phyloP scores from a whole-genome alignment of 305 asterid genomes.

The Fraxinus velutina region DNA sequence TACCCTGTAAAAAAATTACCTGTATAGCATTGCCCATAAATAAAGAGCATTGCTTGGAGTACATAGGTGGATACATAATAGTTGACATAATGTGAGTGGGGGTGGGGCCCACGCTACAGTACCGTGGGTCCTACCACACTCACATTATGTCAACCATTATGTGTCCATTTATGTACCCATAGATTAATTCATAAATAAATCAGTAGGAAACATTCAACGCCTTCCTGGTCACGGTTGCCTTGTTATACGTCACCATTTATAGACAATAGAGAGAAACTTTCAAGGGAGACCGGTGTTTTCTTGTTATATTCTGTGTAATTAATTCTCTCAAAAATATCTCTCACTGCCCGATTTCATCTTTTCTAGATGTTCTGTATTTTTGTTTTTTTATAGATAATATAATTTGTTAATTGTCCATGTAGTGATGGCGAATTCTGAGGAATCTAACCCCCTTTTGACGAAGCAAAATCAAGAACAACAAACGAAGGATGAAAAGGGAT shows the following conservation, averaged over 20 bases:
- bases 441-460: conserved; percentile 63
- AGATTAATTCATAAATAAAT: not conserved
- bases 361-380: not conserved
- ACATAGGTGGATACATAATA: too few species aligned
- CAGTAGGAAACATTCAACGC: not conserved
- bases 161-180: too few species aligned
- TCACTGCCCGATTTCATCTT: not conserved
- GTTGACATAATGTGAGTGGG: too few species aligned
- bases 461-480: conserved; percentile 31
- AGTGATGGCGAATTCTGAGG: conserved; percentile 54
- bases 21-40: too few species aligned
- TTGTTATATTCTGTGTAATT: not conserved
- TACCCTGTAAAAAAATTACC: too few species aligned
- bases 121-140: too few species aligned
- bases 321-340: not conserved
- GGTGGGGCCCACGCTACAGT: too few species aligned
- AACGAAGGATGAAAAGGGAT: conserved; percentile 27
- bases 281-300: not conserved
- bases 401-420: not conserved
- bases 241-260: not conserved
- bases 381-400: not conserved
- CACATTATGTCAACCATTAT: too few species aligned
- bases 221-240: not conserved
- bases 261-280: not conserved
- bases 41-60: too few species aligned